These are phyloP conservation scores for Prunus davidiana DNA, from an alignment of 306 rosid species.

Conservation along the genomic window DNA sequence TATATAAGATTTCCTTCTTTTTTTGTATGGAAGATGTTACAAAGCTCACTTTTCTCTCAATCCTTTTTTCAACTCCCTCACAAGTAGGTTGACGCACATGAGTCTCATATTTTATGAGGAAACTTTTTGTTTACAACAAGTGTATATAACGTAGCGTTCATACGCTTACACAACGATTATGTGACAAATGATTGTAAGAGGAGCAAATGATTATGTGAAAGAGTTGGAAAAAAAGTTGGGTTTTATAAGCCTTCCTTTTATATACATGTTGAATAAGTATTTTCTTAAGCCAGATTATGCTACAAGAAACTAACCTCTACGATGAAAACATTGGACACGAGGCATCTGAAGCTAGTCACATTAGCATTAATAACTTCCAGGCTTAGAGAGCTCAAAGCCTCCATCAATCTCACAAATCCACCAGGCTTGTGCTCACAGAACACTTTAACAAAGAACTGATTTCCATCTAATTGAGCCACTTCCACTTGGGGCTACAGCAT, in stretches of 20 bases:
- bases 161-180: neutral
- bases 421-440: constrained; percentile 81
- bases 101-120: neutral
- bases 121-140: neutral
- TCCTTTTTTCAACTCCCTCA: neutral
- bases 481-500: constrained; percentile 80
- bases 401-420: constrained; percentile 80
- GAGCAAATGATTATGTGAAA: neutral
- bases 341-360: constrained; percentile 76
- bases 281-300: neutral
- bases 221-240: too few species aligned
- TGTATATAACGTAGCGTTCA: neutral
- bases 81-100: neutral
- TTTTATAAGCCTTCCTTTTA: neutral
- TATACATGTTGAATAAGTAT: too few species aligned
- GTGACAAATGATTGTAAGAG: neutral
- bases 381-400: constrained; percentile 67
- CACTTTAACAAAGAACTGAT: constrained; percentile 77
- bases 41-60: neutral
- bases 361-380: constrained; percentile 78
- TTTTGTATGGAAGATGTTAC: neutral
- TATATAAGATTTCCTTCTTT: neutral
- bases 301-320: constrained; percentile 51
- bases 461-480: constrained; percentile 77
- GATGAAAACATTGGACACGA: constrained; percentile 76